Conservation (phyloP, 2,329 filamentous ascomycete species). For the Colletotrichum siamense region DNA sequence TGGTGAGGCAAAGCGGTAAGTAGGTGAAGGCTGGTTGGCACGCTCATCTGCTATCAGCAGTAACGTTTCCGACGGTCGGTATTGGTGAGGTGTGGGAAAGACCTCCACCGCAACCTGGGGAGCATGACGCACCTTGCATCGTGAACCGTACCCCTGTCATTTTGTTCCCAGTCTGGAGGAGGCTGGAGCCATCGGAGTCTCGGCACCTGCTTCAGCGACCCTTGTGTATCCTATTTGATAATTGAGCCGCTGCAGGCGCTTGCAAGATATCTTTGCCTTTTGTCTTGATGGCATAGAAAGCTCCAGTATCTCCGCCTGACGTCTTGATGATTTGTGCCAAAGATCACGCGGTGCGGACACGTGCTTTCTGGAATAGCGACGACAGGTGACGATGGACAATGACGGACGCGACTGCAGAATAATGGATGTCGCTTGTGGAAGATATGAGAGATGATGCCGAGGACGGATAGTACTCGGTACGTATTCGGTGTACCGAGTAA, state of each 20-base stretch:
- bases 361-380: neutral
- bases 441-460: constrained; percentile 4
- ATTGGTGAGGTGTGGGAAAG: constrained; percentile 1
- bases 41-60: neutral
- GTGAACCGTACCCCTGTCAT: constrained; percentile 3
- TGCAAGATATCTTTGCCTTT: neutral
- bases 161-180: neutral
- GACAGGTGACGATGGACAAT: neutral
- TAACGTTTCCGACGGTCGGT: neutral
- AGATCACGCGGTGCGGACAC: neutral
- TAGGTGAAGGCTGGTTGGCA: neutral
- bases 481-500: neutral
- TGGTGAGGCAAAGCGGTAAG: constrained; percentile 7
- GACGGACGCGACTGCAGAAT: neutral
- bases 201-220: constrained; percentile 3
- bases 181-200: constrained; percentile 2
- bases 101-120: constrained; percentile 5
- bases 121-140: constrained; percentile 14
- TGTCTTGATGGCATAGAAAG: neutral
- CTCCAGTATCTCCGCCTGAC: neutral
- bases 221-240: neutral
- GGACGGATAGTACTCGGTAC: neutral
- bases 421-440: neutral
- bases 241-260: constrained; percentile 4
- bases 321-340: neutral